phyloP scores from a whole-genome alignment of 75 land plant species.

The Sequoiadendron giganteum region DNA sequence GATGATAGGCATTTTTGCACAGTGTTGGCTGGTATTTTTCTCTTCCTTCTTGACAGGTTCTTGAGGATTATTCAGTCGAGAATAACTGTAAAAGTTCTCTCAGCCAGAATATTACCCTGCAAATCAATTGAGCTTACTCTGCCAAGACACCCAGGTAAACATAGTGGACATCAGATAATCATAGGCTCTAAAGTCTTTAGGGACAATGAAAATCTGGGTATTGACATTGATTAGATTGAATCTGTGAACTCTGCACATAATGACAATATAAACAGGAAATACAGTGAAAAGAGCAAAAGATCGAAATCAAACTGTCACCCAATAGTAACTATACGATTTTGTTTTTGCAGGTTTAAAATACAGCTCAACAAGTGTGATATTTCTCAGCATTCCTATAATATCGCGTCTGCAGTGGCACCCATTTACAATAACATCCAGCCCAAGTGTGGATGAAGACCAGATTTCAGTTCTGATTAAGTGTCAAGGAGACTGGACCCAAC shows the following conservation, averaged over 20 bases:
- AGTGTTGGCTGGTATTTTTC: conserved; percentile 54
- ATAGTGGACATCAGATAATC: background rate
- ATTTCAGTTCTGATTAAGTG: conserved; percentile 60
- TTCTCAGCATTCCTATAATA: conserved; percentile 54
- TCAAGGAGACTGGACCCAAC: conserved; percentile 52
- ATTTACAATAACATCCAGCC: conserved; percentile 58
- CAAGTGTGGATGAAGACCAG: conserved; percentile 25
- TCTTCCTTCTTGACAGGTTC: conserved; percentile 65
- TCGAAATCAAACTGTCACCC: background rate
- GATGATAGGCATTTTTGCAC: conserved; percentile 57
- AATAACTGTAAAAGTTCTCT: conserved; percentile 28
- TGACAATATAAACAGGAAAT: background rate
- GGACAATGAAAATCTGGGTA: background rate
- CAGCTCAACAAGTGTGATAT: conserved; percentile 51
- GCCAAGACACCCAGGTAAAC: conserved; percentile 40
- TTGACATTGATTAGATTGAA: background rate
- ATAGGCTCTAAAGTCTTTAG: background rate
- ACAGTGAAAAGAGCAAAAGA: background rate
- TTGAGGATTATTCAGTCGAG: conserved; percentile 64
- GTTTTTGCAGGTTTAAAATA: conserved; percentile 49
- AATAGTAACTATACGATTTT: background rate
- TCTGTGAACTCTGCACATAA: background rate
- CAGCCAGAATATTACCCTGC: conserved; percentile 54
- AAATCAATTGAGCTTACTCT: conserved; percentile 61
- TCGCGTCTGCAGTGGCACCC: conserved; percentile 76